These are phyloP conservation scores for Debaryomycetaceae sp. DNA, from an alignment of 1,139 yeast genomes.

Conservation along the genomic window DNA sequence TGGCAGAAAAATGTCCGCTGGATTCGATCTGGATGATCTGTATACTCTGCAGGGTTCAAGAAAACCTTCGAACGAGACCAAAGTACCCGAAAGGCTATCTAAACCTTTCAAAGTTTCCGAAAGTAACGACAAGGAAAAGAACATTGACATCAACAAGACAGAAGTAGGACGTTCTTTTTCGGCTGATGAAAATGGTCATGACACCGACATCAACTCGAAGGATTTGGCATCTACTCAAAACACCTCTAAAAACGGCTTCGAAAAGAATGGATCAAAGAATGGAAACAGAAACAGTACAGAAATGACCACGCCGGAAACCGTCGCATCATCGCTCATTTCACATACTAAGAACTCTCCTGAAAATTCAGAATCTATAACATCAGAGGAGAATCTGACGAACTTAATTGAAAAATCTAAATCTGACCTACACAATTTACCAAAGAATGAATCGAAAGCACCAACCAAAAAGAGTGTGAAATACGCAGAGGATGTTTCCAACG, in stretches of 20 bases:
- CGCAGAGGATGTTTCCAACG: not conserved
- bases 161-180: not conserved
- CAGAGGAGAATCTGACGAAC: not conserved
- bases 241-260: not conserved
- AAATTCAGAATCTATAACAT: not conserved
- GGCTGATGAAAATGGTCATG: not conserved
- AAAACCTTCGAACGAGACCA: not conserved
- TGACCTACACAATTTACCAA: not conserved
- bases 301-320: not conserved
- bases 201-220: not conserved
- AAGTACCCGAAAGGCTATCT: not conserved
- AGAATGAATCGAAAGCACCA: not conserved
- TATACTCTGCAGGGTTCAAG: not conserved
- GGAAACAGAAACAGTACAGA: not conserved
- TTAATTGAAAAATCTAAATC: not conserved
- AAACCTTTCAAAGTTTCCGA: not conserved
- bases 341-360: not conserved
- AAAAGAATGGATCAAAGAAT: not conserved
- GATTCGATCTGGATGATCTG: not conserved
- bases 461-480: not conserved
- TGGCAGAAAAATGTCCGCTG: not conserved
- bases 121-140: not conserved
- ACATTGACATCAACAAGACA: not conserved
- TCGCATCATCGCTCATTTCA: constrained; percentile 3
- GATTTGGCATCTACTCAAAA: not conserved